These are phyloP conservation scores for Olyra latifolia DNA, from an alignment of 176 grass and related monocot genomes.

Conservation along the genomic window DNA sequence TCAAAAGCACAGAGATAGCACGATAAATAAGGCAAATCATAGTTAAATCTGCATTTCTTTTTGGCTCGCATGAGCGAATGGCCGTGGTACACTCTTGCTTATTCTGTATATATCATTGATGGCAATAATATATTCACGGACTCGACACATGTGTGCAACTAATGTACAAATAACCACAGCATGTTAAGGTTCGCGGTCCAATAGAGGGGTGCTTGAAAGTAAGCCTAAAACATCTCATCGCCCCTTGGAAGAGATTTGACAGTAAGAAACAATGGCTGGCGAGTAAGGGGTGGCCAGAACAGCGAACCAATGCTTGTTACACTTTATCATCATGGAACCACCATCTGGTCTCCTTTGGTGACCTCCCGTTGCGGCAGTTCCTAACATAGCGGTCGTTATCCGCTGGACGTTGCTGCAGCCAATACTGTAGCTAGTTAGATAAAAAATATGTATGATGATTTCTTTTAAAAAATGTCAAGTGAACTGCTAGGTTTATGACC, in stretches of 20 bases:
- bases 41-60: conserved; percentile 37
- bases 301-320: conserved; percentile 17
- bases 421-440: conserved; percentile 29
- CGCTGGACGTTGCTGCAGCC: conserved; percentile 67
- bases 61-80: not conserved
- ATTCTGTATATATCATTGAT: conserved; percentile 50
- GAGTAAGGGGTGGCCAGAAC: not conserved
- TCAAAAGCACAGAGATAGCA: not conserved
- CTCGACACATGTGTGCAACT: conserved; percentile 6
- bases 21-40: not conserved
- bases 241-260: conserved; percentile 39
- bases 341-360: conserved; percentile 88
- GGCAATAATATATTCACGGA: conserved; percentile 38
- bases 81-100: conserved; percentile 35
- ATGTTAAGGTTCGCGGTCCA: conserved; percentile 40
- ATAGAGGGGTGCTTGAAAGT: conserved; percentile 45
- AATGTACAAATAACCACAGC: conserved; percentile 52
- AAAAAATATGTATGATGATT: not conserved
- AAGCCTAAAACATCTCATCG: conserved; percentile 54
- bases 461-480: not conserved
- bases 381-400: conserved; percentile 90
- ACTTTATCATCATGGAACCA: conserved; percentile 93
- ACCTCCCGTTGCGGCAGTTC: conserved; percentile 87
- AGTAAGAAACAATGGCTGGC: not conserved
- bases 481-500: conserved; percentile 32